Evolutionary conservation across 495 filamentous ascomycete genomes (phyloP), one percentile per base, ranked within the genome.

Genomic region (Penicillium silybi): DNA sequence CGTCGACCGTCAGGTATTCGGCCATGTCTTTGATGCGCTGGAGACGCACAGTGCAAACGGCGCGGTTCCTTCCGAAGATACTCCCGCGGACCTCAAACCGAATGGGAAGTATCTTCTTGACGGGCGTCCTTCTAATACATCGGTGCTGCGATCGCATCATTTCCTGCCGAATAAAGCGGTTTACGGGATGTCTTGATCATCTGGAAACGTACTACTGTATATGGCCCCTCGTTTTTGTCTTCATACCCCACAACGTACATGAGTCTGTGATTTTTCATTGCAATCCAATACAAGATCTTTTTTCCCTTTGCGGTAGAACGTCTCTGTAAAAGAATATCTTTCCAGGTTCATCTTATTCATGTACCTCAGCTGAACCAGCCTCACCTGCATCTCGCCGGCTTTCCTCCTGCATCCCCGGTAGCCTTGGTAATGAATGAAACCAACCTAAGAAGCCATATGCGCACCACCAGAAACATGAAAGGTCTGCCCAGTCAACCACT

Each of bases 21-120:
- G 82, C 9, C 85, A 96, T 68, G 89, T 97, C 11, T 90, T 95
- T 59, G 84, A 92, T 53, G 90, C 92, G 0, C 74, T 98, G 4
- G 84, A 91, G 39, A 80, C 71, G 49, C 85, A 90, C 47, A 61
- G 65, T 43, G 41, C 45, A 8, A 48, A 37, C 20, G 48, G 27
- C 9, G 18, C 38, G 18, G 29, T 15, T 11, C 39, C 47, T 1
- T 5, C 9, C 9, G 47, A 50, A 10, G 22, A 25, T 4, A 15
- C 26, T 3, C 23, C 23, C 9, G 20, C 29, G 13, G 38, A 50
- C 4, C 17, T 29, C n/a, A 34, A 38, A 26, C 22, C 17, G 34
- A 23, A 52, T 15, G 48, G 42, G 15, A 35, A 34, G 3, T 43
- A 41, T 6, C 46, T 55, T 22, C 37, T 57, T 16, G 58, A 67